Base-by-base conservation (phyloP, 352 stramenopile genomes). In the Globisporangium abappressorium region DNA sequence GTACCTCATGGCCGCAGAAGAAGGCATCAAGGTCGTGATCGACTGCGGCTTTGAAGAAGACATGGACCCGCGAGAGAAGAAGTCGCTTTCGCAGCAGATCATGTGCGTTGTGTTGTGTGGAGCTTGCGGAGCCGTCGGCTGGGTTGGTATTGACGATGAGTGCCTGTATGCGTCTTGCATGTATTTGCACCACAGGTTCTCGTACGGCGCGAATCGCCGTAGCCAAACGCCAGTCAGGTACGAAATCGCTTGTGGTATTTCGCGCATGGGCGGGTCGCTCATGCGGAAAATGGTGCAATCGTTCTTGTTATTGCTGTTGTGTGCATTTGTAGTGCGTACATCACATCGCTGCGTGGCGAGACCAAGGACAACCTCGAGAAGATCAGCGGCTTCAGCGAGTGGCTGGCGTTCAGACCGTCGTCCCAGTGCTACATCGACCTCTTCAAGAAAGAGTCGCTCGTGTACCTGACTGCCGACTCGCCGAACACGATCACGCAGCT, bases 401-500 rank as follows among this genome's bases (percentile, higher is more conserved):
- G 89, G 87, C 78, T 86, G 64, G 79, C 82, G 57, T 93, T 93
- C 61, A 82, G 78, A 43, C 70, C 76, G 0, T 84, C 75, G 5
- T 68, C 75, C 8, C 78, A 85, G 56, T 85, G 73, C 71, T 92
- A 94, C 66, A 84, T 89, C 57, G 78, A 94, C 24, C 43, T 89
- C 11, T 96, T 94, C 68, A 81, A 79, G 60, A 94, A 92, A 63
- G 81, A 90, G 26, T 86, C 87, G 51, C 78, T 98, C 46, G 92
- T 99, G 20, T 99, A 99, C 71, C 76, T 99, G 33, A 98, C 95
- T 2, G 93, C 93, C 6, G 97, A 99, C 76, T 98, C 94, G 9
- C 82, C 94, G 12, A 97, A 97, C 72, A 95, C 85, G 28, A 85
- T 98, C 66, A 89, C 87, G 20, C 78, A 89, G 36, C 75, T 98